Evolutionary conservation across 768 basidiomycete species (phyloP).

Genomic region (Rubroboletus pulcherrimus): DNA sequence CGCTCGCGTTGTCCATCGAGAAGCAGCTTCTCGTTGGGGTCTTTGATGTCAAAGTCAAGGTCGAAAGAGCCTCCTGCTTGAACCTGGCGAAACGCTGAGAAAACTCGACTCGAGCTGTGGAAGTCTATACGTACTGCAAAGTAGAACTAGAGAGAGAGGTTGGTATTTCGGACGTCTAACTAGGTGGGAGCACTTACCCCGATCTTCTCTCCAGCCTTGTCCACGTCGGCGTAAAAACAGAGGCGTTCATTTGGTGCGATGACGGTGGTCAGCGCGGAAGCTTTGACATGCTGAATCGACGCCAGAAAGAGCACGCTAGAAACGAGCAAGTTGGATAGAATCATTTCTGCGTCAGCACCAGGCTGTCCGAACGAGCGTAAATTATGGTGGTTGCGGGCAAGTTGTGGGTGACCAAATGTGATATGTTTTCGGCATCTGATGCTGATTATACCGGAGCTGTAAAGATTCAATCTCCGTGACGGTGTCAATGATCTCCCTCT

Average conservation of each 20-base stretch:
- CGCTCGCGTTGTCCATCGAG: constrained; percentile 87
- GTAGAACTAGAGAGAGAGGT: constrained; percentile 65
- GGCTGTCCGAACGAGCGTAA: not conserved
- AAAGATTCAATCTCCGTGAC: constrained; percentile 17
- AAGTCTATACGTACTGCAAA: constrained; percentile 70
- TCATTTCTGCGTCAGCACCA: constrained; percentile 15
- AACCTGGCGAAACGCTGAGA: constrained; percentile 46
- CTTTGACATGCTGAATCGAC: constrained; percentile 36
- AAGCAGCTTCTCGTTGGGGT: constrained; percentile 83
- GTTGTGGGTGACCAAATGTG: not conserved
- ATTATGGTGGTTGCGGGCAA: not conserved
- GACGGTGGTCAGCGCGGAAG: constrained; percentile 75
- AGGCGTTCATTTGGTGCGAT: constrained; percentile 75
- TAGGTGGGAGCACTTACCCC: constrained; percentile 50
- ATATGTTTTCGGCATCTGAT: constrained; percentile 19
- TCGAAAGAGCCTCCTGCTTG: constrained; percentile 98
- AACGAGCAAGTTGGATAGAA: constrained; percentile 19
- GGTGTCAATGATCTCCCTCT: not conserved
- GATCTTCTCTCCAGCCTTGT: constrained; percentile 92
- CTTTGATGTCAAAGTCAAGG: constrained; percentile 89
- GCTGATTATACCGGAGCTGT: constrained; percentile 18
- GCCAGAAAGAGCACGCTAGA: constrained; percentile 27
- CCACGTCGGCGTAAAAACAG: constrained; percentile 96
- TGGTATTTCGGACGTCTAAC: constrained; percentile 1
- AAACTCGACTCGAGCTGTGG: not conserved